Evolutionary conservation across 768 basidiomycete species (phyloP).

Genomic region (Lentinula sp.): DNA sequence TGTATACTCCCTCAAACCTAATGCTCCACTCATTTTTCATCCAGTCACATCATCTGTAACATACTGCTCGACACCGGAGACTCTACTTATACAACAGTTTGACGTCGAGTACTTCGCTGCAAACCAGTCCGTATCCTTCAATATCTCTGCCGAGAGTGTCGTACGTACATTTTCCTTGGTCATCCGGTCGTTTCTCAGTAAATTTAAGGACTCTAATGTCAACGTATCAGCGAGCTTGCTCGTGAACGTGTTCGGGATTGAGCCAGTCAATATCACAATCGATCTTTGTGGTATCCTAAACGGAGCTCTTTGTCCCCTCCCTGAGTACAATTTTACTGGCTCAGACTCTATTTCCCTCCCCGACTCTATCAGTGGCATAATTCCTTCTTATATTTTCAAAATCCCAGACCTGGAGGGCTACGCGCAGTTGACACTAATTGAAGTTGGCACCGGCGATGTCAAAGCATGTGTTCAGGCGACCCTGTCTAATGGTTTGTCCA

Average conservation of each 20-base stretch:
- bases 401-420: constrained; percentile 93
- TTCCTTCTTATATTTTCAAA: constrained; percentile 78
- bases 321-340: constrained; percentile 83
- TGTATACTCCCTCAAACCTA: constrained; percentile 13
- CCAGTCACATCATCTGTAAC: constrained; percentile 84
- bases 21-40: constrained; percentile 7
- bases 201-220: constrained; percentile 57
- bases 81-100: constrained; percentile 74
- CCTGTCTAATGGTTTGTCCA: constrained; percentile 86
- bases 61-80: constrained; percentile 77
- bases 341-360: constrained; percentile 65
- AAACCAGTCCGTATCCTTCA: constrained; percentile 76
- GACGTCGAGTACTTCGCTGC: constrained; percentile 64
- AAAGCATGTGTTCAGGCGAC: constrained; percentile 92
- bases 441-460: constrained; percentile 61
- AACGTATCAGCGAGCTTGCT: constrained; percentile 80
- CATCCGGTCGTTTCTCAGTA: constrained; percentile 10
- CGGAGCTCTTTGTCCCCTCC: constrained; percentile 81
- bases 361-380: constrained; percentile 41
- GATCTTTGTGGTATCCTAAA: constrained; percentile 75
- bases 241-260: constrained; percentile 84
- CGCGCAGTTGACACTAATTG: constrained; percentile 69
- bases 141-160: constrained; percentile 82
- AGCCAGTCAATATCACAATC: constrained; percentile 77
- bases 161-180: constrained; percentile 37